Evolutionary conservation across 306 rosid species (phyloP), one percentile per base, ranked within the genome.

Genomic region (Ziziphus jujuba): DNA sequence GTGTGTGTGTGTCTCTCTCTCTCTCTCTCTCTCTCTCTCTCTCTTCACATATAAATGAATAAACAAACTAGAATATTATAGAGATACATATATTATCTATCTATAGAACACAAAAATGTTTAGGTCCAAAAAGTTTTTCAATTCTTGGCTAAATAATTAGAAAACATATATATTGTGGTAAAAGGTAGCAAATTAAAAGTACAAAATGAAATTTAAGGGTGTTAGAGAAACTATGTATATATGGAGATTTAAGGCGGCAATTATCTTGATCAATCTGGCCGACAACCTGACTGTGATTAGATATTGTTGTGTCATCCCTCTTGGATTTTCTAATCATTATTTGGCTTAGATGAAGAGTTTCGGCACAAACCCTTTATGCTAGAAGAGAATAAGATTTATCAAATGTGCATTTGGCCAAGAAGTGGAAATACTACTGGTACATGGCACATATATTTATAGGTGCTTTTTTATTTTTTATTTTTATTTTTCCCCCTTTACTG

Each of bases 381-480:
- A 34, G 73, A 84, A 84, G 85, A 78, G 85, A 23, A 50, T 48
- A 61, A 24, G 56, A 56, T 74, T 75, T 75, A 74, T 78, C 71
- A 45, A 65, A 45, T 31, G 53, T 58, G 50, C 9, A 61, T 58
- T 56, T 17, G 66, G 64, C 53, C 61, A 49, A 70, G 59, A 58
- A 63, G 61, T 55, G 35, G 44, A 59, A 58, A 61, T 72, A 5
- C 74, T 63, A 69, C 69, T 70, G 56, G 55, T 60, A 20, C 68
- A 57, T 44, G 67, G 24, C 59, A 51, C 34, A 69, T 57, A 66
- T 79, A 82, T 44, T 59, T 22, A 53, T 45, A 59, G 74, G 71
- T 51, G 8, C 24, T 16, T 56, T 63, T 75, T 56, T 63, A 24
- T 56, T 60, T 54, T 45, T 31, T 60, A 65, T n/a, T n/a, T n/a